These are phyloP conservation scores for Dactylonectria macrodidyma DNA, from an alignment of 2,329 filamentous ascomycete species.

Conservation along the genomic window DNA sequence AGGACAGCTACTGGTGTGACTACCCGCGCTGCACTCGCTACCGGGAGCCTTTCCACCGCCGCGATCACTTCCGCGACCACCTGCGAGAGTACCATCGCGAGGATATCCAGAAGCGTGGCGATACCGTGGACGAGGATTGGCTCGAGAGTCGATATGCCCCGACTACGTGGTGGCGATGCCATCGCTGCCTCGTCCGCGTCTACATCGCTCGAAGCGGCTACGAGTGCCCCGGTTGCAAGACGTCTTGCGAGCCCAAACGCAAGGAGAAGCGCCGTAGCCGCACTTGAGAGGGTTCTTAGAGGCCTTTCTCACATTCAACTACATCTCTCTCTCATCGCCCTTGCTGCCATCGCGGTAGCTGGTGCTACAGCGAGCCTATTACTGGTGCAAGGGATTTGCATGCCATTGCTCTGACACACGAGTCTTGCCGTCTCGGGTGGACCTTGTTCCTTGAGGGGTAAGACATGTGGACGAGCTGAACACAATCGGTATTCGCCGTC, in stretches of 20 bases:
- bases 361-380: background rate
- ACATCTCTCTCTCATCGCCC: background rate
- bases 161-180: slow-evolving; percentile 68
- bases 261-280: slow-evolving; percentile 52
- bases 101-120: slow-evolving; percentile 65
- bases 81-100: slow-evolving; percentile 70
- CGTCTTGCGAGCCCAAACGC: slow-evolving; percentile 61
- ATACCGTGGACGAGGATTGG: slow-evolving; percentile 55
- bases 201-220: slow-evolving; percentile 57
- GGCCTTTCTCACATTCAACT: background rate
- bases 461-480: slow-evolving; percentile 26
- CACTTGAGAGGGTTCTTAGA: slow-evolving; percentile 13
- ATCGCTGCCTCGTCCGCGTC: slow-evolving; percentile 65
- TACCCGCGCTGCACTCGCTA: slow-evolving; percentile 64
- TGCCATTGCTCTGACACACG: background rate
- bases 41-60: slow-evolving; percentile 64
- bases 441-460: slow-evolving; percentile 5
- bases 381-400: background rate
- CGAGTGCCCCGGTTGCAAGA: slow-evolving; percentile 64
- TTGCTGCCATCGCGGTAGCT: background rate
- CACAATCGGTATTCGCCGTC: slow-evolving; percentile 21
- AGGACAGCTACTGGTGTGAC: slow-evolving; percentile 65
- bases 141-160: slow-evolving; percentile 56
- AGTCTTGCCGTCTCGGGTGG: background rate
- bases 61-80: slow-evolving; percentile 72